A percentile compares a stretch with the other conserved stretches of the same genome.
Conservation (phyloP, 345 rosid species). For the Citrus reticulata region DNA sequence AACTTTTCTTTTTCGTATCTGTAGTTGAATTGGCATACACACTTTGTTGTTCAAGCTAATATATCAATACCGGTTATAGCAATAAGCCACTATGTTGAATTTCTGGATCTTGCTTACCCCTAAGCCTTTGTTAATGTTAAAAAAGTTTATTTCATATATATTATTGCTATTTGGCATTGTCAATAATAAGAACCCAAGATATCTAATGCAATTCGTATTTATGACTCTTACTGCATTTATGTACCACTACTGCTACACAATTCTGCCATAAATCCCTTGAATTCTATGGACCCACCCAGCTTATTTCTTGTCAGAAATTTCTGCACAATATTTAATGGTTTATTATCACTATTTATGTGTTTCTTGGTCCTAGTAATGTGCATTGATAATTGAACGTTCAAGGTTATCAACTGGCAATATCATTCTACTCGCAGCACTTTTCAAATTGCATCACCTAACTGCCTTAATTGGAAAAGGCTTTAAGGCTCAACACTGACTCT, state of each 20-base stretch:
- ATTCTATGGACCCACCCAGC: no score
- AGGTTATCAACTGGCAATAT: no score
- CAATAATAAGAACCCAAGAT: background rate
- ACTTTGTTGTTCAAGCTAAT: background rate
- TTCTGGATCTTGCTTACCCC: background rate
- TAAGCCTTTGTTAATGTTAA: background rate
- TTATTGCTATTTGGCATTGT: background rate
- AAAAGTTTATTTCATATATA: background rate
- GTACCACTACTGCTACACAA: background rate
- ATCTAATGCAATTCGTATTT: background rate
- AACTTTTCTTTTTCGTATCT: background rate
- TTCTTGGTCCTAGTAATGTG: no score
- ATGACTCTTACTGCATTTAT: background rate
- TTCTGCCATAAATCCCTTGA: background rate
- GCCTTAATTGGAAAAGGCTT: no score
- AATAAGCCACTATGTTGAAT: background rate
- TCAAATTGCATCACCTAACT: no score
- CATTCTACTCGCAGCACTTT: no score
- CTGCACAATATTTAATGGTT: no score
- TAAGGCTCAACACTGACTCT: no score
- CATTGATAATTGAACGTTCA: no score
- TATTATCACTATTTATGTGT: no score
- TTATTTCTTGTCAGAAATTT: no score
- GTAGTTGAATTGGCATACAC: background rate
- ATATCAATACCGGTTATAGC: background rate